Evolutionary conservation across 1,284 basidiomycete genomes (phyloP), one percentile per base, ranked within the genome.

Genomic region (Trametes polyzona): DNA sequence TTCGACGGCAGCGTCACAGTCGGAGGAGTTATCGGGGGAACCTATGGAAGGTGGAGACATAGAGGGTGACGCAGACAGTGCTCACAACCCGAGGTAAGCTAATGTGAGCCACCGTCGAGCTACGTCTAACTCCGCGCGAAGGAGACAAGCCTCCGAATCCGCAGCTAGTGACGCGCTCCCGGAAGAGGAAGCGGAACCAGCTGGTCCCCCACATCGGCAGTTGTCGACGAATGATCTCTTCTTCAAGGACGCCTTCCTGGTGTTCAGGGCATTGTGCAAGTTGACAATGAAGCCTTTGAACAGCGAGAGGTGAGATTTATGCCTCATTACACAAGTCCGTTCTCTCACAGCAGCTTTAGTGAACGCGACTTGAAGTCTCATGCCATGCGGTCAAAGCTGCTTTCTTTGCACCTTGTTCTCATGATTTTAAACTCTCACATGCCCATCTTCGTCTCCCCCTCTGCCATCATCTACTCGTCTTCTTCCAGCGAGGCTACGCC

Each of bases 271-370:
- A 0, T 76, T 98, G 29, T 98, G 96, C 78, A 98, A 98, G 73
- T 78, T 98, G 61, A 95, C 94, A n/a, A 97, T 98, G 95, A 98
- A 97, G 72, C 90, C 95, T 16, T 77, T 98, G 40, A 92, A 93
- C 61, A 87, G 83, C 4, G 96, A 98, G 72, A 96, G 92, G 95
- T 94, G 55, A 61, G 83, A 53, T 2, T 11, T 10, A 24, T 14
- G 32, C 16, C 16, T 23, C 23, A 4, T 19, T 21, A 17, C 51
- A 47, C 27, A 9, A 16, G 19, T 1, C 10, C 29, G 2, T 32
- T 12, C 7, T 24, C 36, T 61, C 12, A 58, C 17, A 2, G 41
- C 35, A 16, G 39, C 8, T 54, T 2, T 65, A 96, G 93, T 67
- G 96, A 98, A 74, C 87, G 92, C 21, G 96, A 98, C 73, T 76